Evolutionary conservation across 805 yeast genomes (phyloP).

Genomic region (Hanseniaspora thailandica): DNA sequence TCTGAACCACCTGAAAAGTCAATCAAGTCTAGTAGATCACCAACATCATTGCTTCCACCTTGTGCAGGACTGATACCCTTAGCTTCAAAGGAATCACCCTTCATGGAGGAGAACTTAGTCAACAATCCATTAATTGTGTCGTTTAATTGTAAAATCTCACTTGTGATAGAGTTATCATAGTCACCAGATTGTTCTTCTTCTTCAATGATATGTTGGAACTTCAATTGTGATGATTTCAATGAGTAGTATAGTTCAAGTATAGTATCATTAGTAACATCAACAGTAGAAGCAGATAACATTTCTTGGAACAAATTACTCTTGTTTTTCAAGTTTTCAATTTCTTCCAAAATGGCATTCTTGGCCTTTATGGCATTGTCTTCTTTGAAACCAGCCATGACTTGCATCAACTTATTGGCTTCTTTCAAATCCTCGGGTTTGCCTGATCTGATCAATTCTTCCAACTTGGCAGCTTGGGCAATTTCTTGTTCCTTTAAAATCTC

Average conservation of each 20-base stretch:
- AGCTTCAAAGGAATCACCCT: slow-evolving; percentile 53
- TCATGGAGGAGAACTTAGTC: slow-evolving; percentile 53
- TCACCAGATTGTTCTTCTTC: slow-evolving; percentile 48
- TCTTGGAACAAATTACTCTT: slow-evolving; percentile 81
- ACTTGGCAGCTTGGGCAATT: slow-evolving; percentile 83
- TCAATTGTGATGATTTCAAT: slow-evolving; percentile 75
- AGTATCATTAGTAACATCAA: slow-evolving; percentile 46
- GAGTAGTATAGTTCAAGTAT: slow-evolving; percentile 64
- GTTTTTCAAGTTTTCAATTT: slow-evolving; percentile 68
- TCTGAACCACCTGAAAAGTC: slow-evolving; percentile 58
- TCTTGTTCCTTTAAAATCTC: slow-evolving; percentile 89
- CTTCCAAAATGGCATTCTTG: slow-evolving; percentile 68
- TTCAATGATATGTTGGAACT: slow-evolving; percentile 67
- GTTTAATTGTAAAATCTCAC: slow-evolving; percentile 54
- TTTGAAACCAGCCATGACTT: slow-evolving; percentile 94
- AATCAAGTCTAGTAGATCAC: slow-evolving; percentile 45
- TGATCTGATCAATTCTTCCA: slow-evolving; percentile 88
- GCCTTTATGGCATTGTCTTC: slow-evolving; percentile 58
- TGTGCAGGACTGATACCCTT: slow-evolving; percentile 30
- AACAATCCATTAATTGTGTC: slow-evolving; percentile 63
- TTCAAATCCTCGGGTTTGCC: slow-evolving; percentile 91
- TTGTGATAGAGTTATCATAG: slow-evolving; percentile 48
- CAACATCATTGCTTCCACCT: slow-evolving; percentile 26
- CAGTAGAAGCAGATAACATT: slow-evolving; percentile 50
- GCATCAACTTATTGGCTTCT: slow-evolving; percentile 95